phyloP scores from a whole-genome alignment of 2,329 filamentous ascomycete genomes.

The Xylariaceae sp. region DNA sequence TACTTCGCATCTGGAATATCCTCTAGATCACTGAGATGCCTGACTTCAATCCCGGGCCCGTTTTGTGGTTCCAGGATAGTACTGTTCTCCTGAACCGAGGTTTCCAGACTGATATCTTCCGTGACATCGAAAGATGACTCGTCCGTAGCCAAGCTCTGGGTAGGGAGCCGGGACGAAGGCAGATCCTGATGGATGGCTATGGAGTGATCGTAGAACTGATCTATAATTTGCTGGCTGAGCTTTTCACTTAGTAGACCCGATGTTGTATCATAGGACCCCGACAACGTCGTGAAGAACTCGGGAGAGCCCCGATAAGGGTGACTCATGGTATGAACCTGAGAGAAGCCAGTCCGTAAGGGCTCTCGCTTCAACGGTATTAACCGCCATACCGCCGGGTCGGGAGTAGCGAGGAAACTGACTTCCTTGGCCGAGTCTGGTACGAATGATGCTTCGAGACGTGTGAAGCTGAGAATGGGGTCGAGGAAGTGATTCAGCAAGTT shows the following conservation, averaged over 20 bases:
- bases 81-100: conserved; percentile 30
- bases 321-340: conserved; percentile 41
- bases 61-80: conserved; percentile 17
- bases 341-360: conserved; percentile 48
- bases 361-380: conserved; percentile 45
- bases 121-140: conserved; percentile 37
- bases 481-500: conserved; percentile 46
- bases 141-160: conserved; percentile 27
- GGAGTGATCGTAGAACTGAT: conserved; percentile 73
- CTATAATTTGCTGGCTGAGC: conserved; percentile 38
- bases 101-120: conserved; percentile 25
- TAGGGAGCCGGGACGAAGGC: conserved; percentile 54
- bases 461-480: conserved; percentile 34
- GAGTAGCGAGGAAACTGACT: conserved; percentile 18
- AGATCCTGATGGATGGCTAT: conserved; percentile 64
- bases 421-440: conserved; percentile 11
- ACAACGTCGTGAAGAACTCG: conserved; percentile 46
- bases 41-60: conserved; percentile 27
- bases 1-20: conserved; percentile 64
- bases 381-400: conserved; percentile 45
- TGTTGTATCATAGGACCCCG: conserved; percentile 33
- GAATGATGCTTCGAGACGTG: conserved; percentile 9
- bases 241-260: conserved; percentile 31
- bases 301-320: conserved; percentile 31
- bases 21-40: conserved; percentile 57